Evolutionary conservation across 495 filamentous ascomycete genomes (phyloP), one percentile per base, ranked within the genome.

Genomic region (Penicillium maclennaniae): DNA sequence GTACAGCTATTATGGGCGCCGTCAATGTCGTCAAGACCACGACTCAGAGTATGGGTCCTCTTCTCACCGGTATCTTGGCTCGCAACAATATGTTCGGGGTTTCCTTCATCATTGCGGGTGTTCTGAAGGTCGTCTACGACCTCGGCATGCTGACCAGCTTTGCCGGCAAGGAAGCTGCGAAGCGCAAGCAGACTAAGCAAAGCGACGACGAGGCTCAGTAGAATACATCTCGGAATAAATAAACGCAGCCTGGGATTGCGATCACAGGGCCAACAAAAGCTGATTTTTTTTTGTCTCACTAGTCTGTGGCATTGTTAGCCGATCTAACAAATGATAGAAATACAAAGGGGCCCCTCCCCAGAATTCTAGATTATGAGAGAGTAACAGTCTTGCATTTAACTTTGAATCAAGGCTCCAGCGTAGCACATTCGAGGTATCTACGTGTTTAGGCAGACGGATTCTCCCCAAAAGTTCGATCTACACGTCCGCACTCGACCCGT

Each of bases 1-100:
- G 89, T 15, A 95, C 90, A 3, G 87, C 87, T 1, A 82, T 89
- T 19, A 85, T 91, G 84, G 85, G 86, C 0, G 69, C 84, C 0
- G 79, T 88, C 17, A 84, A 87, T 55, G 82, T 88, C 2, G 76
- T 85, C 38, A 84, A 87, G 63, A 87, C 85, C 4, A 67, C 78
- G 10, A 70, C 79, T 19, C 76, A 85, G 62, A 83, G 81, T 59
- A 54, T 78, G 1, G 89, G 88, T 0, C 87, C 89, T 3, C 65
- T 80, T 0, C 70, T 87, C 19, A 91, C 88, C 0, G 89, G 90
- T 14, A 56, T 87, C n/a, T 54, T 92, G 43, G 83, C 87, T 0
- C 75, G 75, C 1, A 76, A 73, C 20, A 73, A 78, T 12, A 62
- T 74, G 26, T 89, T 92, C 56, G 87, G 88, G 72, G 74, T 85